Base-by-base conservation (phyloP, 306 rosid species). In the Purshia tridentata region DNA sequence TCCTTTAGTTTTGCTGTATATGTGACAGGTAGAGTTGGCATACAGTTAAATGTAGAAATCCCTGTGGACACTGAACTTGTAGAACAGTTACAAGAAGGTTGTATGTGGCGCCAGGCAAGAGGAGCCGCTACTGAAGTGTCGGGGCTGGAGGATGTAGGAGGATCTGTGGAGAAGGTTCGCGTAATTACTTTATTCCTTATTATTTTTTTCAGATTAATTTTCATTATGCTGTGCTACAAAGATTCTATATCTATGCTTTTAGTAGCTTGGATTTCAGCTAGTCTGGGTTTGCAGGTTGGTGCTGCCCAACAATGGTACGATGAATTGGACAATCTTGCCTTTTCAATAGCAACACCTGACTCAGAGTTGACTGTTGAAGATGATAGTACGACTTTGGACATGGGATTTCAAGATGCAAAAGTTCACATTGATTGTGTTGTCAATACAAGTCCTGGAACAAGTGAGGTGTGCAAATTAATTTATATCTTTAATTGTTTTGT, bases 251-350 rank as follows among this genome's bases (percentile, higher is more conserved):
- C 74, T 57, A 29, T 59, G 16, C 53, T 81, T 74, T 47, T 66
- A 37, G 78, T 70, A 72, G 76, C 77, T 83, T 49, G 22, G 11
- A 77, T 22, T 67, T 77, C 80, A 74, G 62, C 75, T 68, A 40
- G 70, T 76, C 68, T 67, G 61, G 77, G 18, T 37, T 35, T 51
- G 76, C 80, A 94, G 98, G 89, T 74, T 69, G 92, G 97, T 14
- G 75, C 80, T 78, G 91, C 97, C 49, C 98, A 94, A 73, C 81
- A 85, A 79, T 94, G 96, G 96, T 94, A 89, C 23, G 90, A 86
- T 60, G 97, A 89, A 63, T 80, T 91, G 82, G 98, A 94, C 70
- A 13, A 75, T 75, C 86, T 94, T 20, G 94, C 91, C 47, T 57
- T 84, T 67, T 83, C 88, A 53, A 57, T 73, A 37, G 76, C 88